These are phyloP conservation scores for Brettanomyces sp. DNA, from an alignment of 805 yeast genomes.

Conservation along the genomic window DNA sequence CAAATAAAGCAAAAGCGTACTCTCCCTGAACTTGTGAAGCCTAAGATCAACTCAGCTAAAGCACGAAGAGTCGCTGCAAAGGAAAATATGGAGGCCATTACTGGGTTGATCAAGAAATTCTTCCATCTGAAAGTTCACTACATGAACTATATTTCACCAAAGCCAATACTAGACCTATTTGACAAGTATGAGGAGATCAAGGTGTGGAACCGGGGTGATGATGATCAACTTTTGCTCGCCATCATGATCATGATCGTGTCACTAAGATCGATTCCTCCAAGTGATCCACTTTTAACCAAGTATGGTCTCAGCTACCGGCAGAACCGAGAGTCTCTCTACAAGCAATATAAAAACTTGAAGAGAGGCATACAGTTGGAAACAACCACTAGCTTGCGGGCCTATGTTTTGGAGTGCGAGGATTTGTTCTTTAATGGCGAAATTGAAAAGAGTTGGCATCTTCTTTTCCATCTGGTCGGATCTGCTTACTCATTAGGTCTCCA, in stretches of 20 bases:
- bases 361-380: slow-evolving; percentile 39
- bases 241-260: slow-evolving; percentile 35
- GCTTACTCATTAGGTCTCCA: slow-evolving; percentile 45
- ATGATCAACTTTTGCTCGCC: slow-evolving; percentile 29
- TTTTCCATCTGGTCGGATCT: slow-evolving; percentile 39
- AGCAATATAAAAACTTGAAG: slow-evolving; percentile 35
- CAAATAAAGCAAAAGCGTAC: slow-evolving; percentile 22
- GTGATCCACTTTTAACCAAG: slow-evolving; percentile 16
- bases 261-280: slow-evolving; percentile 24
- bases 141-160: slow-evolving; percentile 29
- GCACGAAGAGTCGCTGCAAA: slow-evolving; percentile 5
- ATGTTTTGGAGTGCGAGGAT: slow-evolving; percentile 43
- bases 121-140: slow-evolving; percentile 32
- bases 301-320: slow-evolving; percentile 16
- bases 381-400: slow-evolving; percentile 37
- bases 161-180: slow-evolving; percentile 28
- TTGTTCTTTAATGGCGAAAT: slow-evolving; percentile 38
- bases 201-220: slow-evolving; percentile 42
- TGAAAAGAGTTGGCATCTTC: slow-evolving; percentile 43
- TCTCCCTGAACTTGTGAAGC: slow-evolving; percentile 14
- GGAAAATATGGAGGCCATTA: slow-evolving; percentile 27
- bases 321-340: slow-evolving; percentile 23
- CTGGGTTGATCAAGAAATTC: slow-evolving; percentile 30
- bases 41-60: slow-evolving; percentile 3
- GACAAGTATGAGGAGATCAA: slow-evolving; percentile 24